phyloP scores from a whole-genome alignment of 148 eudicot species.

The Dysphania ambrosioides region DNA sequence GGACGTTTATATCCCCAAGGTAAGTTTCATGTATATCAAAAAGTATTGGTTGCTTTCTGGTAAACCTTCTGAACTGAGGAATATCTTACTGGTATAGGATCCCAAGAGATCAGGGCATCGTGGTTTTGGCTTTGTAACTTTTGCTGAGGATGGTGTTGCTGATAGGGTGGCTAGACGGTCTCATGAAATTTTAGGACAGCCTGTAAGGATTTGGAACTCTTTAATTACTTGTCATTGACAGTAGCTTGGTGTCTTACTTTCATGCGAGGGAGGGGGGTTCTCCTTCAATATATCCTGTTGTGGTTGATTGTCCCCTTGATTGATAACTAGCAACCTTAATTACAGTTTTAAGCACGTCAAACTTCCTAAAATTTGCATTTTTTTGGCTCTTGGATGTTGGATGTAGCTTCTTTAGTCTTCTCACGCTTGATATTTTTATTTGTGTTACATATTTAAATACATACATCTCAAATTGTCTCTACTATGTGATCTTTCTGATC shows the following conservation, averaged over 20 bases:
- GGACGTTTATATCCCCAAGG: conserved; percentile 96
- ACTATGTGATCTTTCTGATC: background rate
- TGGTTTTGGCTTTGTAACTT: conserved; percentile 98
- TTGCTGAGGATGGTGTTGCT: conserved; percentile 93
- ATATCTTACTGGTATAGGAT: conserved; percentile 50
- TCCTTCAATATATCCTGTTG: too few species aligned
- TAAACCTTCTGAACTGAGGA: background rate
- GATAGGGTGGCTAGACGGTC: conserved; percentile 88
- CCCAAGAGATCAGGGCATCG: conserved; percentile 96
- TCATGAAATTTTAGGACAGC: conserved; percentile 94
- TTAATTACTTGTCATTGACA: background rate
- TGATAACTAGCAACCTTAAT: too few species aligned
- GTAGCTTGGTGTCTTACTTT: background rate
- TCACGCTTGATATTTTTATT: background rate
- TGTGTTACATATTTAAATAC: background rate
- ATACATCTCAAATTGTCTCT: too few species aligned
- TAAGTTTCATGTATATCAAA: conserved; percentile 20
- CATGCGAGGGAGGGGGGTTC: background rate
- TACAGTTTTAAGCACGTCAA: background rate
- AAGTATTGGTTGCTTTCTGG: background rate
- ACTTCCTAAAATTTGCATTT: background rate
- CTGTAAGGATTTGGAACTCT: conserved; percentile 38
- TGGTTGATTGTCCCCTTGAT: too few species aligned
- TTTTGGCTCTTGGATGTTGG: background rate
- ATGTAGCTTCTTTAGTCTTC: background rate